Conservation (phyloP, 169 alveolate species). For the Eimeria acervulina region DNA sequence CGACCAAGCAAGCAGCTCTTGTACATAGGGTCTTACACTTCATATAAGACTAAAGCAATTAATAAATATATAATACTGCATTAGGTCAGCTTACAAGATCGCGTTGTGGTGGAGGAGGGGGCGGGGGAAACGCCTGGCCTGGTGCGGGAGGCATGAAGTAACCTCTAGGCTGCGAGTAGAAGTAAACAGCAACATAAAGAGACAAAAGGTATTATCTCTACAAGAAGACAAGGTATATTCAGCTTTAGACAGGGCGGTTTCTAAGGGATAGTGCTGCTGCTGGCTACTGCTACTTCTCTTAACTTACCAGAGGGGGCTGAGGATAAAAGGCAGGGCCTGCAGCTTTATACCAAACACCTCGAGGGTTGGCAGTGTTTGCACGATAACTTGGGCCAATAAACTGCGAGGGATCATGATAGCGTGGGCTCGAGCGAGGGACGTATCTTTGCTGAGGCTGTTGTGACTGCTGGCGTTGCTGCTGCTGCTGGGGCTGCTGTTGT, state of each 20-base stretch:
- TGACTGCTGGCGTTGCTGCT: neutral
- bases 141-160: slow-evolving; percentile 1
- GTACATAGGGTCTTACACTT: neutral
- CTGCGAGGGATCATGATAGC: neutral
- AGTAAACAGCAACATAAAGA: neutral
- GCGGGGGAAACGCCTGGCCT: neutral
- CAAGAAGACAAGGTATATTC: neutral
- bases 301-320: slow-evolving; percentile 27
- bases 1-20: too few species aligned
- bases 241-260: neutral
- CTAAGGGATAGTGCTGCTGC: neutral
- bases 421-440: neutral
- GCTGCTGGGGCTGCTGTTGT: neutral
- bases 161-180: neutral
- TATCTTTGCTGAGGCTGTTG: neutral
- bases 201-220: neutral
- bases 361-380: neutral
- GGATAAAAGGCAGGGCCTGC: neutral
- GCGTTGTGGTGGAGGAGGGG: slow-evolving; percentile 8
- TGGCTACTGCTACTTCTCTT: neutral
- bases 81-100: neutral
- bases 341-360: neutral
- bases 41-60: too few species aligned
- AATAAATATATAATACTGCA: neutral
- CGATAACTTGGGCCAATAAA: neutral